Base-by-base conservation (phyloP, 2,329 filamentous ascomycete genomes). In the Trichoderma asperellum region DNA sequence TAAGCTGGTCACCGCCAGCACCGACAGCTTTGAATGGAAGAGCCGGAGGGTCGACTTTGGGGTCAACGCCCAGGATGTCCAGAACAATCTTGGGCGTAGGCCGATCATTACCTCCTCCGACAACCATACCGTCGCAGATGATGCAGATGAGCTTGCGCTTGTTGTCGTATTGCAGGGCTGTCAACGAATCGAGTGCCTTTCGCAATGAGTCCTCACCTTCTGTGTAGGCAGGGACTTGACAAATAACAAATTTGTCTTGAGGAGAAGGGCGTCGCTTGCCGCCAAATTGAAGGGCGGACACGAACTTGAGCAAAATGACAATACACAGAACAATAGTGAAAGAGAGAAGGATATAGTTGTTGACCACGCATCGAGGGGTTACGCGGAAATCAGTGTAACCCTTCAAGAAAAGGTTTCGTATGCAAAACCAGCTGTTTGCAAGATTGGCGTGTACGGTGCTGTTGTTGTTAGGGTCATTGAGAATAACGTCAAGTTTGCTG, bases 221-320 rank as follows among this genome's bases (percentile, higher is more conserved):
- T 0, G 96, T 99, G 77, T 99, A 99, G 5, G 96, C 96, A 11
- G 96, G 96, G 37, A 99, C 94, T 80, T 97, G 94, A 81, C 96
- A 98, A 73, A 99, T 98, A 75, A 99, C 94, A 75, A 99, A 99
- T 79, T 98, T 99, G 81, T 99, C 96, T 80, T 98, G 96, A 47
- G 94, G 92, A 6, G 92, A 87, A 2, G 96, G 96, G 21, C 93
- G 90, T 70, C 92, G 89, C 83, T 97, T 97, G 5, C 94, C 94
- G 57, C 95, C 94, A 71, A 99, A 92, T 76, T 97, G 96, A 53
- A 99, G 86, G 14, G 96, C 96, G 64, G 96, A 90, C 76, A 99
- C 79, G 82, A 99, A 99, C 81, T 98, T 99, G 81, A 92, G 82
- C 62, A 89, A 77, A 72, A 98, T 94, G 71, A 97, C 92, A 0